These are phyloP conservation scores for Scenedesmus sp. DNA, from an alignment of 163 green algal genomes.

Conservation along the genomic window DNA sequence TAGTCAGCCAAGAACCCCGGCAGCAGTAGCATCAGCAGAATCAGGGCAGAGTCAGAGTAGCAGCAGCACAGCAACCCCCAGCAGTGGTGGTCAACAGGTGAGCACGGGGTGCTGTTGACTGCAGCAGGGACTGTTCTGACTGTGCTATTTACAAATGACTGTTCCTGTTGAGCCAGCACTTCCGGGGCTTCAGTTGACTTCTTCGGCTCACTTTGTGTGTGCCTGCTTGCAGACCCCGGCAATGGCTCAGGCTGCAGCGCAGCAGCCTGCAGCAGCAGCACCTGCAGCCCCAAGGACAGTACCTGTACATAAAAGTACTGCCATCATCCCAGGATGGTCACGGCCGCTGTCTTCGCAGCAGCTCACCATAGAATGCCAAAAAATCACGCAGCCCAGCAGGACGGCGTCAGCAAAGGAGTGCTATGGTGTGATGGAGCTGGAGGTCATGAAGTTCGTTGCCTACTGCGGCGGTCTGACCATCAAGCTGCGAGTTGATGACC, in stretches of 20 bases:
- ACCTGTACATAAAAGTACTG: constrained; percentile 63
- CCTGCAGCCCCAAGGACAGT: constrained; percentile 16
- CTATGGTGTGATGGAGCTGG: constrained; percentile 69
- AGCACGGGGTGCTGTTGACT: background rate
- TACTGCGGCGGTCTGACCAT: constrained; percentile 76
- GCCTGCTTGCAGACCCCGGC: constrained; percentile 10
- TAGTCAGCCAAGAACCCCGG: constrained; percentile 33
- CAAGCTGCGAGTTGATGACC: constrained; percentile 69
- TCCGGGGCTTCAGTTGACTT: background rate
- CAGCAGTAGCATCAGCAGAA: constrained; percentile 13
- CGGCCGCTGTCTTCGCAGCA: constrained; percentile 62
- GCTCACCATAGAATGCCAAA: constrained; percentile 73
- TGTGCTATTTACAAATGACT: background rate
- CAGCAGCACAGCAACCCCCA: background rate
- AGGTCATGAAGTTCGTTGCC: constrained; percentile 78
- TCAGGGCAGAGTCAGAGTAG: background rate
- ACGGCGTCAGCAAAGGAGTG: constrained; percentile 55
- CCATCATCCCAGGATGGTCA: constrained; percentile 73
- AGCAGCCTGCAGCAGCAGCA: constrained; percentile 19
- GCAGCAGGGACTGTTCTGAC: background rate
- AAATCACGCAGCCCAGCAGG: constrained; percentile 61
- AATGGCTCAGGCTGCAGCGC: constrained; percentile 40
- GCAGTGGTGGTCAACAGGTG: constrained; percentile 33
- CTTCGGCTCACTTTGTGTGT: background rate
- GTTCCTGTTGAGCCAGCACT: background rate